Base-by-base conservation (phyloP, 176 grass and related monocot genomes). In the Dactylis glomerata region DNA sequence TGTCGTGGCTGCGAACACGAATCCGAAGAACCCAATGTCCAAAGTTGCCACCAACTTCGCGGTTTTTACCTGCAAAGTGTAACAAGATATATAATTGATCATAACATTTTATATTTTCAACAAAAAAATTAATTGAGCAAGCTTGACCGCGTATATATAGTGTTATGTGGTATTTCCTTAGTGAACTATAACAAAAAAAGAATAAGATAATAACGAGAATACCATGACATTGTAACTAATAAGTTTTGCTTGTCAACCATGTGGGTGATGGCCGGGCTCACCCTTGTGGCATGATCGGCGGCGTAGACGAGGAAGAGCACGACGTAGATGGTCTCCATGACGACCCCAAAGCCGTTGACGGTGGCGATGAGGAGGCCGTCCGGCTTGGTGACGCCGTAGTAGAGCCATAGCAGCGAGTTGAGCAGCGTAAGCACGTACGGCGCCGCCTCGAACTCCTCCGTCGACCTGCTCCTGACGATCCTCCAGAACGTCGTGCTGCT, bases 341-440 rank as follows among this genome's bases (percentile, higher is more conserved):
- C 30, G 8, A 78, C 81, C 0, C 93, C 93, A 1, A 88, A 89
- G 14, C 85, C 87, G 23, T 92, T 95, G 67, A 92, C 78, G 5
- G 93, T 92, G 54, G 90, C 90, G 67, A 95, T 52, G 62, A 95
- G 87, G 44, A 86, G 14, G 75, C 85, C 87, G 10, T 88, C 90
- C 0, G 93, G 93, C 83, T 95, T 95, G 46, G 93, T 95, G 81
- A 90, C 14, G 26, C 93, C 93, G 15, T 95, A 95, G 82, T 92
- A 92, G 33, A 95, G 62, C 93, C 93, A 95, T 33, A 95, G 79
- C 23, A 87, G 68, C 1, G 87, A 82, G 62, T 49, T 88, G 28
- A 95, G 86, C 30, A 92, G 70, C 41, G 90, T 92, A 28, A 90
- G 55, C 1, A 92, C 87, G 51, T 90, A 92, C 0, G 87, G 90